Percentiles rank a stretch among this genome's conserved stretches.
Evolutionary conservation across 1,284 basidiomycete species (phyloP).

Genomic region (Trichosporon faecale): DNA sequence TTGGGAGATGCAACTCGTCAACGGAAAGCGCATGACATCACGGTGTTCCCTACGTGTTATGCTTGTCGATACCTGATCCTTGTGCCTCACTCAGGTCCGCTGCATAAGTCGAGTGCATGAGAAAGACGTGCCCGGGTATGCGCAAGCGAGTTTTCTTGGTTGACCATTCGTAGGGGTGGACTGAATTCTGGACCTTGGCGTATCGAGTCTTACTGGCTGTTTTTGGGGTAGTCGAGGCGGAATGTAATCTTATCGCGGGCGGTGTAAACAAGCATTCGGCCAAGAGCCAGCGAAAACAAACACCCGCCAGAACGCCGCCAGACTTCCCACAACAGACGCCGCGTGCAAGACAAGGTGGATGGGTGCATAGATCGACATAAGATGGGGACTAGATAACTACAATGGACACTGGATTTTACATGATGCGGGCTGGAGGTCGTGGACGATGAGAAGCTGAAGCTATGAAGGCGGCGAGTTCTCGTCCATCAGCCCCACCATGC

Average conservation of each 20-base stretch:
- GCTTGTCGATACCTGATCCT: neutral
- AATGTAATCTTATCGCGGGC: neutral
- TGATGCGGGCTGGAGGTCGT: neutral
- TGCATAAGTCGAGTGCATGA: neutral
- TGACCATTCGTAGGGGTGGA: neutral
- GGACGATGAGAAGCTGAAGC: neutral
- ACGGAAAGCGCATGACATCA: neutral
- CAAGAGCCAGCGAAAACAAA: too few species aligned
- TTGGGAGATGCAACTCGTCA: too few species aligned
- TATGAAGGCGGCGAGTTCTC: constrained; percentile 8
- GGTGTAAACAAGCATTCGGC: too few species aligned
- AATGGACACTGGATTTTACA: constrained; percentile 3
- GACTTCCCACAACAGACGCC: neutral
- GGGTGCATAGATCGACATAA: neutral
- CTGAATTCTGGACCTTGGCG: neutral
- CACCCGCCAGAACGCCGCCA: neutral
- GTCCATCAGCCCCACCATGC: constrained; percentile 4
- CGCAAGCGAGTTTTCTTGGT: too few species aligned
- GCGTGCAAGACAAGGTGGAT: neutral
- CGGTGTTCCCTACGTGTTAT: neutral
- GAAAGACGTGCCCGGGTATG: neutral
- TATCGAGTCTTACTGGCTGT: neutral
- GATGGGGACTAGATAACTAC: neutral
- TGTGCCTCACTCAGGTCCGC: neutral
- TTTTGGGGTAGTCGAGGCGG: neutral